Base-by-base conservation (phyloP, 2,329 filamentous ascomycete species). In the Curvularia spicifera region DNA sequence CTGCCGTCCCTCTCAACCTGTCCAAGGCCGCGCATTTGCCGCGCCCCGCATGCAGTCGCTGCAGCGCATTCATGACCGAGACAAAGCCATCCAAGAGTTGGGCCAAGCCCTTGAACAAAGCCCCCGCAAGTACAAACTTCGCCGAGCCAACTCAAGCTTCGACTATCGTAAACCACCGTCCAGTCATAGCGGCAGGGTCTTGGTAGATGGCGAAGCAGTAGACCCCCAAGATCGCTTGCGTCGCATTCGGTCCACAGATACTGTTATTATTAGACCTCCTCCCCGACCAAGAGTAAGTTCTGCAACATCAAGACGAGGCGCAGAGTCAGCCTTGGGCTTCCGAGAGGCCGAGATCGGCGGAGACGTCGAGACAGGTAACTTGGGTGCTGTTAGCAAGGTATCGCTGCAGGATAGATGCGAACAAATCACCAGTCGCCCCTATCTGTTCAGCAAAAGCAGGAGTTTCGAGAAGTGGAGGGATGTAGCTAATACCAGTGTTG, bases 11-110 rank as follows among this genome's bases (percentile, higher is more conserved):
- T 80, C 80, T 1, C 66, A 68, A 31, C 73, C 74, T 26, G 72
- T 80, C 1, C 82, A 82, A 70, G 83, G 83, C 15, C 81, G 81
- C 47, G 82, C 82, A 0, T 85, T 85, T 59, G 78, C 80, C 29
- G 81, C 81, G 20, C 82, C 83, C 5, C 76, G 82, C 33, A 79
- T 80, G 67, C 82, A 83, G 59, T 83, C 81, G 2, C 70, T 83
- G 3, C 80, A 84, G 31, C 77, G 78, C 13, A 76, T 80, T 65
- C 76, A 78, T 56, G 69, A 78, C 24, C 71, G 79, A 51, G 68
- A 67, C 39, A 77, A 78, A 28, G 79, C 81, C 20, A 63, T 82
- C 5, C 72, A 78, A 52, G 71, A 79, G 18, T 61, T 83, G 3
- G 73, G 75, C 4, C 66, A 78, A 39, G 71, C 74, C 0, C 65